Evolutionary conservation across 306 rosid species (phyloP), one percentile per base, ranked within the genome.

Genomic region (Gillenia trifoliata): DNA sequence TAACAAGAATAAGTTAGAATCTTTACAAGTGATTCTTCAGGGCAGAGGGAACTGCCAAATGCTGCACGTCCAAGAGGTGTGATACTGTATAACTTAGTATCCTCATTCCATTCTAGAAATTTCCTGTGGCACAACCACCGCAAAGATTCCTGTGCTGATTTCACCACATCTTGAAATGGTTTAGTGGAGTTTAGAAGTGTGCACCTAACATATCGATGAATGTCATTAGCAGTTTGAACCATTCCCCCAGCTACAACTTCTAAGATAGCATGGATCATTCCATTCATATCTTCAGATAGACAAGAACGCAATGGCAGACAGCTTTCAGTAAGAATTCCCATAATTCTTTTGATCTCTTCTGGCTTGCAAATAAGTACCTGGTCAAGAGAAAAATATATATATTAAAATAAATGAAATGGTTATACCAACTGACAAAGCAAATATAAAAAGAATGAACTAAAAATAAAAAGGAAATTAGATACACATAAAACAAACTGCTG

Each of bases 191-290:
- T 90, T 78, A 93, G 80, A 85, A 93, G 96, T 43, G 98, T 93
- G 84, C 98, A 93, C 86, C 92, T 86, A 61, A 93, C 98, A 72
- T 93, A 93, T 63, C 95, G 89, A 75, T 93, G 84, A 85, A 93
- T 87, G 84, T 93, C 98, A 38, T 74, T 79, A 61, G 98, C 96
- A 77, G 91, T 91, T 86, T 93, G 98, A 84, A 93, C 98, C 70
- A 90, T 91, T 60, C 97, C 98, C 59, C 97, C 97, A 63, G 97
- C 94, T 80, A 93, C 98, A 60, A 93, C 98, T 86, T 93, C 98
- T 82, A 93, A 88, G 75, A 93, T 93, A 66, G 98, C 98, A 87
- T 93, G 98, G 64, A 85, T 88, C 97, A 93, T 93, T 83, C 98
- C 98, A 79, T 93, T 93, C 75, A 87, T 83, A 84, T 91, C 97